phyloP scores from a whole-genome alignment of 73 alveolate genomes.

The Vitrella brassicaformis region DNA sequence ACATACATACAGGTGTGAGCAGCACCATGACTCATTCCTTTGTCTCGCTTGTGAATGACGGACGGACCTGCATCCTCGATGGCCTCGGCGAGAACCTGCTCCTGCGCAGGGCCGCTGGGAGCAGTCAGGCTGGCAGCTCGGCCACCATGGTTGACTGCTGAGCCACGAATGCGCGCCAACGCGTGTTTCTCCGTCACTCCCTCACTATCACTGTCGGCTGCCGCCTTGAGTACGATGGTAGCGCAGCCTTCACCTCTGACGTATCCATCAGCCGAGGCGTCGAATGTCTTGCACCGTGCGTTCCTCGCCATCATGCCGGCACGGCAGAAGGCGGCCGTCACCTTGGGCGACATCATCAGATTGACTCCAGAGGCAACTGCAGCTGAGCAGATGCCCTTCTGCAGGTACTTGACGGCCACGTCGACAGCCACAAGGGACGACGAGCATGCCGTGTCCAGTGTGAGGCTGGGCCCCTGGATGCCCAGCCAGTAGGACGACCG shows the following conservation, averaged over 20 bases:
- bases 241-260: conserved; percentile 18
- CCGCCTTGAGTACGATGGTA: not conserved
- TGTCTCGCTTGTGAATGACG: too few relatives aligned
- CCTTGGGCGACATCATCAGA: not conserved
- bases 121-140: not conserved
- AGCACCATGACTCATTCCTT: too few relatives aligned
- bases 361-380: not conserved
- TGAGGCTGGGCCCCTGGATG: not conserved
- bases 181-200: not conserved
- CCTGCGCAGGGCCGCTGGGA: conserved; percentile 2
- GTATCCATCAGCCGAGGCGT: conserved; percentile 6
- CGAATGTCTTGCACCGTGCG: conserved; percentile 6
- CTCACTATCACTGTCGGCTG: not conserved
- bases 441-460: not conserved
- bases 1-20: too few relatives aligned
- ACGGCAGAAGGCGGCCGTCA: not conserved
- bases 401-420: not conserved
- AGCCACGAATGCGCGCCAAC: not conserved
- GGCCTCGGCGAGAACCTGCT: not conserved
- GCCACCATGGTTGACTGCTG: not conserved
- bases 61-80: not conserved
- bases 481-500: not conserved
- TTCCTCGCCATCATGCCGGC: not conserved
- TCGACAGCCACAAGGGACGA: not conserved
- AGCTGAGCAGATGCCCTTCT: not conserved